Conservation (phyloP, 2,329 filamentous ascomycete genomes). For the Cercospora sp. region DNA sequence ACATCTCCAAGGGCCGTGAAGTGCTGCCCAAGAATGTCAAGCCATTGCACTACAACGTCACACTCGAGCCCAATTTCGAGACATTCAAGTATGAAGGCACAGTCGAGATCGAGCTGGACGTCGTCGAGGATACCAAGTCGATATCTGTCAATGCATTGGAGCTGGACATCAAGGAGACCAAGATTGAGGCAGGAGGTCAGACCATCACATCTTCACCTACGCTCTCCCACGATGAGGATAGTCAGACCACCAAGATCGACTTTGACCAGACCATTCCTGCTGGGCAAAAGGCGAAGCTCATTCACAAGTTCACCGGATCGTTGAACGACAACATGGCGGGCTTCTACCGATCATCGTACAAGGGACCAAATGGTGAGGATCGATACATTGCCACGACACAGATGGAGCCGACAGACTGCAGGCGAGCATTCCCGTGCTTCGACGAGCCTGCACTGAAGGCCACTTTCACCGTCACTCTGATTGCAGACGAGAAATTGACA, state of each 20-base stretch:
- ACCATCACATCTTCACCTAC: constrained; percentile 62
- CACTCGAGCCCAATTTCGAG: constrained; percentile 85
- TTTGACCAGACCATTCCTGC: constrained; percentile 72
- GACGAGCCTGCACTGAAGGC: constrained; percentile 95
- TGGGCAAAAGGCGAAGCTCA: constrained; percentile 74
- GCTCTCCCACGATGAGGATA: constrained; percentile 72
- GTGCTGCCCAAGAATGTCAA: constrained; percentile 89
- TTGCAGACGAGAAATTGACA: constrained; percentile 86
- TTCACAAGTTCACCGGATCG: constrained; percentile 73
- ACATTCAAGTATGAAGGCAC: constrained; percentile 84
- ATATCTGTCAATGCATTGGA: constrained; percentile 87
- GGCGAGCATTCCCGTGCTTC: constrained; percentile 92
- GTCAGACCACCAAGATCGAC: constrained; percentile 77
- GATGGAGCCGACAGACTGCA: constrained; percentile 94
- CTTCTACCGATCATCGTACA: constrained; percentile 95
- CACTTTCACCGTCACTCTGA: constrained; percentile 83
- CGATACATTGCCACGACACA: constrained; percentile 87
- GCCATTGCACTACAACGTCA: constrained; percentile 87
- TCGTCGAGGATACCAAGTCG: constrained; percentile 77
- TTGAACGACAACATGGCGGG: constrained; percentile 96
- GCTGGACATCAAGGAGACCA: constrained; percentile 75
- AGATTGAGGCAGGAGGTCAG: constrained; percentile 62
- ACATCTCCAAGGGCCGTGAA: constrained; percentile 69
- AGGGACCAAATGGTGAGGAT: constrained; percentile 72
- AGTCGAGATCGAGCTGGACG: constrained; percentile 84